Evolutionary conservation across 768 basidiomycete species (phyloP), one percentile per base, ranked within the genome.

Genomic region (Dendrothele bispora): DNA sequence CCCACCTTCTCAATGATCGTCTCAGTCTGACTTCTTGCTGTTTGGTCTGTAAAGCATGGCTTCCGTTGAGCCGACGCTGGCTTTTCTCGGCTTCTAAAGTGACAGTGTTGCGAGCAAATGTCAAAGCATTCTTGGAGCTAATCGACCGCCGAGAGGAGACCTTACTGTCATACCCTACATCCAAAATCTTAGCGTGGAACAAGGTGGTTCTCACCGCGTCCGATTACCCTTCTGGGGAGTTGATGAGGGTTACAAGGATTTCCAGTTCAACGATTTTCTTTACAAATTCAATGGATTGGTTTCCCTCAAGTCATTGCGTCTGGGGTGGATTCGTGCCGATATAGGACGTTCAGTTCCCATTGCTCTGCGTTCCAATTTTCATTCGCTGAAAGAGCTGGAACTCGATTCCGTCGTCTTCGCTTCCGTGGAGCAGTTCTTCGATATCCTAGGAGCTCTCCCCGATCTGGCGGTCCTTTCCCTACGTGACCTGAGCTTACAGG

Each of bases 201-300:
- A 46, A 34, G 44, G 44, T 21, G 44, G 44, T 17, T 46, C 44
- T 24, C n/a, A n/a, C n/a, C n/a, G n/a, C n/a, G n/a, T n/a, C n/a
- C n/a, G n/a, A n/a, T n/a, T n/a, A n/a, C n/a, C n/a, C n/a, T n/a
- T n/a, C n/a, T n/a, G n/a, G n/a, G n/a, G n/a, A 35, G 29, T 22
- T 8, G 21, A 4, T 3, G 17, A 12, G 29, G 27, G 35, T 32
- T 15, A 14, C 14, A 12, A 26, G 32, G 12, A 21, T 3, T 46
- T 46, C 17, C 44, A 27, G 17, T 46, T 36, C 29, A 36, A 46
- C 21, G 21, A 44, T 4, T 46, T 17, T 10, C 25, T 46, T 7
- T 18, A 22, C 29, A 22, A n/a, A 17, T 35, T 46, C 4, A 36
- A 36, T 2, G 44, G 44, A 7, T 46, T 46, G 12, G 24, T 26